Percentiles rank a stretch among this genome's conserved stretches.
phyloP scores from a whole-genome alignment of 2,329 filamentous ascomycete genomes.

The Paecilomyces fulvus region DNA sequence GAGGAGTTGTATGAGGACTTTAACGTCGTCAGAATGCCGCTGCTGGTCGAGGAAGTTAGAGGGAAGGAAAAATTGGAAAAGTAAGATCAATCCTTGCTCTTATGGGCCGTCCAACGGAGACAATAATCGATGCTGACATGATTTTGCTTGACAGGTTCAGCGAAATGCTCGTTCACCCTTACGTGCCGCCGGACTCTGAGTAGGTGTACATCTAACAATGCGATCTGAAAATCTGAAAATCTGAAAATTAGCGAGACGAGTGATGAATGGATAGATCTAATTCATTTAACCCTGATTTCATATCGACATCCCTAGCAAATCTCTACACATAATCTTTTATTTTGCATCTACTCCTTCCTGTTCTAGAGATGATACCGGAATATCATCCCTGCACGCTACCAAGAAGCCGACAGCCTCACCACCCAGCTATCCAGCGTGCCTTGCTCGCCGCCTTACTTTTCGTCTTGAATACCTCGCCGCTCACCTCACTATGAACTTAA shows the following conservation, averaged over 20 bases:
- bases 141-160: constrained; percentile 32
- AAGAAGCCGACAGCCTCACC: background rate
- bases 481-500: background rate
- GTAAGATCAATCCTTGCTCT: constrained; percentile 37
- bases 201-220: constrained; percentile 8
- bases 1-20: constrained; percentile 98
- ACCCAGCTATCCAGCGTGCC: background rate
- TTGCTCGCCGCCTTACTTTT: background rate
- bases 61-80: constrained; percentile 89
- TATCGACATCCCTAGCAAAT: background rate
- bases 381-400: background rate
- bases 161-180: constrained; percentile 43
- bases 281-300: background rate
- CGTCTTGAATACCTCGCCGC: background rate
- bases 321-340: background rate
- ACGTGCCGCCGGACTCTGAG: constrained; percentile 33
- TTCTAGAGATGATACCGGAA: background rate
- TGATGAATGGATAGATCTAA: constrained; percentile 22
- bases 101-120: background rate
- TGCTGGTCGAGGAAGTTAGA: constrained; percentile 89
- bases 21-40: constrained; percentile 96
- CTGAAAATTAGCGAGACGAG: constrained; percentile 19
- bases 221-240: constrained; percentile 8
- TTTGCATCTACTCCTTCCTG: background rate
- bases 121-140: constrained; percentile 8